Conservation (phyloP, 768 basidiomycete genomes). For the Melanogaster broomeanus region DNA sequence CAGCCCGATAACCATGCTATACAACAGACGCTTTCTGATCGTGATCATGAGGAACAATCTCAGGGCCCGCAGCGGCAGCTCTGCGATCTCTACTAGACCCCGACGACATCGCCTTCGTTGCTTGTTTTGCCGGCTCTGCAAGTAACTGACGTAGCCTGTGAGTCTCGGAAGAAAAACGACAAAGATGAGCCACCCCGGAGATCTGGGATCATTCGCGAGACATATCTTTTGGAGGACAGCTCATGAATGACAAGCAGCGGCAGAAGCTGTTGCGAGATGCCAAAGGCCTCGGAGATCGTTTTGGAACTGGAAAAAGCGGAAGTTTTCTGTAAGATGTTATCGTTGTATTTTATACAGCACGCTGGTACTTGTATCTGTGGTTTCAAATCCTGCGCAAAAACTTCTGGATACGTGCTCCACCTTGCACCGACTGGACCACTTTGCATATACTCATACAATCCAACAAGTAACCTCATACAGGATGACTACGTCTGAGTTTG, state of each 20-base stretch:
- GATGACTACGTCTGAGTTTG: too few relatives aligned
- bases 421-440: too few relatives aligned
- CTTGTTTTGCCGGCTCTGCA: background rate
- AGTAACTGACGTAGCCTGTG: constrained; percentile 20
- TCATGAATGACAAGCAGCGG: too few relatives aligned
- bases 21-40: background rate
- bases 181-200: constrained; percentile 54
- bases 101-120: constrained; percentile 55
- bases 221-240: constrained; percentile 82
- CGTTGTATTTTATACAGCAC: background rate
- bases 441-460: too few relatives aligned
- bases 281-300: too few relatives aligned
- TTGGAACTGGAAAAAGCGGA: too few relatives aligned
- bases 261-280: too few relatives aligned
- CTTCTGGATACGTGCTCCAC: too few relatives aligned
- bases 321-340: background rate
- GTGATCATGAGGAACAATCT: constrained; percentile 8
- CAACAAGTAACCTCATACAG: too few relatives aligned
- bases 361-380: background rate
- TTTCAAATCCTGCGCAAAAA: too few relatives aligned
- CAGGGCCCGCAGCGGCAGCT: constrained; percentile 46
- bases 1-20: background rate
- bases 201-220: constrained; percentile 95
- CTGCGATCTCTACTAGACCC: constrained; percentile 52
- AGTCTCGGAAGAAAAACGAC: constrained; percentile 39